Percentiles rank a stretch among this genome's conserved stretches.
These are phyloP conservation scores for Trypanosomatidae sp. DNA, from an alignment of 208 protist genomes.

Conservation along the genomic window DNA sequence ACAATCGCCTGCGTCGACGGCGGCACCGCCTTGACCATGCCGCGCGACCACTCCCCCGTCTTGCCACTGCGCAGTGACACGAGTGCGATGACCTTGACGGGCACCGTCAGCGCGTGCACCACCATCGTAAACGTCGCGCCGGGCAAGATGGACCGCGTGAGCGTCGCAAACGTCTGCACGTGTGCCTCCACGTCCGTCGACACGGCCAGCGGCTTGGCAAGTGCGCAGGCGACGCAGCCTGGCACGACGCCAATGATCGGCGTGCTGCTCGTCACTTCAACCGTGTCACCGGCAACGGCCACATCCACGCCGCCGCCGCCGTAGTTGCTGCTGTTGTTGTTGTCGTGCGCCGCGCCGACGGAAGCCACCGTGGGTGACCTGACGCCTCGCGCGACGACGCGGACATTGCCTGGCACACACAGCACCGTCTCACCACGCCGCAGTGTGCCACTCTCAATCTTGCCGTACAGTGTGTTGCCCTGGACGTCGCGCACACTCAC, in stretches of 20 bases:
- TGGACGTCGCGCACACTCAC: conserved; percentile 64
- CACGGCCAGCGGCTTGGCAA: conserved; percentile 1
- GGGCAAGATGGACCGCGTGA: conserved; percentile 51
- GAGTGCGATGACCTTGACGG: conserved; percentile 49
- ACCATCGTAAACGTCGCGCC: conserved; percentile 54
- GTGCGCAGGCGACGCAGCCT: conserved; percentile 50
- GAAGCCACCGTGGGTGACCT: conserved; percentile 34
- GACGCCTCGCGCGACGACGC: conserved; percentile 32
- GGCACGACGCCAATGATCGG: conserved; percentile 38
- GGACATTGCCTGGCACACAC: conserved; percentile 47
- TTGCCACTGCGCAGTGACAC: conserved; percentile 51
- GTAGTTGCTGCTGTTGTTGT: not conserved
- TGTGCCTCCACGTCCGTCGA: conserved; percentile 71
- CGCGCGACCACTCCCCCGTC: conserved; percentile 54
- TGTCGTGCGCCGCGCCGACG: not conserved
- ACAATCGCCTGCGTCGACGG: conserved; percentile 51
- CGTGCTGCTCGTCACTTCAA: conserved; percentile 42
- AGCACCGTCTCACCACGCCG: conserved; percentile 20
- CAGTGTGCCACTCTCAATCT: conserved; percentile 66
- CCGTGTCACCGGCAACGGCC: conserved; percentile 64
- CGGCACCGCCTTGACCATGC: conserved; percentile 81
- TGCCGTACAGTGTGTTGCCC: conserved; percentile 38
- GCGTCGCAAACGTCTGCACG: conserved; percentile 57
- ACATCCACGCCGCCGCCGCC: conserved; percentile 23
- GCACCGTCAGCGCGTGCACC: conserved; percentile 48